Base-by-base conservation (phyloP, 2,329 filamentous ascomycete species). In the Venturia nashicola region DNA sequence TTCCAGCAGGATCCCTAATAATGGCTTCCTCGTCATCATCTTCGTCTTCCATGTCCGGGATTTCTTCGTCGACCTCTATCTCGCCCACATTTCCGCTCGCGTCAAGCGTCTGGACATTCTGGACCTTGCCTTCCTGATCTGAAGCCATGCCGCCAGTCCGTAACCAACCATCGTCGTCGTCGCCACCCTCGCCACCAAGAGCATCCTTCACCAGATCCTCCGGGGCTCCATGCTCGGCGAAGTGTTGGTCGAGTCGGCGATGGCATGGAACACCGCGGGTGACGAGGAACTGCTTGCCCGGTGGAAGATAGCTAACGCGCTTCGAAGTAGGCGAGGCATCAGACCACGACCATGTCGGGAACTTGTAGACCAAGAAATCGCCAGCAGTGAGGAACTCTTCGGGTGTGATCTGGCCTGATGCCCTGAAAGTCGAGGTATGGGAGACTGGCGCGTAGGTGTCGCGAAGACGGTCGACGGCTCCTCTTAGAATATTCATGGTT, bases 291-390 rank as follows among this genome's bases (percentile, higher is more conserved):
- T 99, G 94, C 79, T 97, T 99, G 61, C 89, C 90, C 0, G 86
- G 78, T 0, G 94, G 94, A 4, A 99, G 85, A 73, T 96, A 90
- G 68, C 81, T 79, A 64, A 90, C 89, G 67, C 91, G 88, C 74
- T 91, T 90, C 66, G 84, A 82, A 1, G 87, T 84, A n/a, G 86
- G 85, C 64, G 93, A 89, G 68, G 93, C 92, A 71, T 94, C 90
- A 68, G 89, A 86, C 94, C 94, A 99, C 61, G 90, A 89, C 94
- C 94, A 99, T 65, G 93, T 96, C 9, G 93, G 94, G 78, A 99
- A 99, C 80, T 97, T 97, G 86, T 95, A 96, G 72, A 96, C 92
- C 44, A 99, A 86, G 75, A 97, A 99, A 79, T 99, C 94, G 70
- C 94, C 94, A 3, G 94, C 94, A 4, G 89, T 88, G 61, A 97